Percentiles rank a stretch among this genome's conserved stretches.
Evolutionary conservation across 2,329 filamentous ascomycete species (phyloP).

Genomic region (Tolypocladium inflatum): DNA sequence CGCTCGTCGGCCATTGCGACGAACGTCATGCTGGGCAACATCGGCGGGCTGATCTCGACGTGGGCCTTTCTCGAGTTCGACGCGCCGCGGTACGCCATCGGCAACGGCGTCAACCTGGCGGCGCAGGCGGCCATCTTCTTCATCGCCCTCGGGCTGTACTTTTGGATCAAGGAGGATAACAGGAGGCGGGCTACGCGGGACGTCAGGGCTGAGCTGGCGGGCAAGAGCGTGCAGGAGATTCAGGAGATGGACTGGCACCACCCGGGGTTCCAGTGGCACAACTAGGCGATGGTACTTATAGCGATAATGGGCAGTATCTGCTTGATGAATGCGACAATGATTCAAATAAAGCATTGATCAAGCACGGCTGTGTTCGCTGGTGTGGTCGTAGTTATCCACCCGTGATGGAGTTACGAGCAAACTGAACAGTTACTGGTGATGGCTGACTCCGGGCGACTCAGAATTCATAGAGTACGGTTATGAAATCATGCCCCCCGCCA

Average conservation of each 20-base stretch:
- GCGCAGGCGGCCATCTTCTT: conserved; percentile 48
- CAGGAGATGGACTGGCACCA: conserved; percentile 59
- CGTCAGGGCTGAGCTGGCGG: conserved; percentile 46
- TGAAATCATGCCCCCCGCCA: too few relatives aligned
- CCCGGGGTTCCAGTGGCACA: conserved; percentile 53
- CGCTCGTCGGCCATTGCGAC: conserved; percentile 51
- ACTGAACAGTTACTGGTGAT: too few relatives aligned
- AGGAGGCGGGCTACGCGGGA: conserved; percentile 43
- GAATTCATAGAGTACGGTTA: too few relatives aligned
- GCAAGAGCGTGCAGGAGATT: conserved; percentile 42
- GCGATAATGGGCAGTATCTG: too few relatives aligned
- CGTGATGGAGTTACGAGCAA: too few relatives aligned
- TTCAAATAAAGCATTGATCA: too few relatives aligned
- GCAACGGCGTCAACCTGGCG: conserved; percentile 61
- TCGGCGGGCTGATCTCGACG: conserved; percentile 52
- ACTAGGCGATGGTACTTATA: not conserved
- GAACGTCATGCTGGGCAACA: conserved; percentile 35
- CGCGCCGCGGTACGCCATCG: conserved; percentile 55
- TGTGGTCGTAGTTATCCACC: too few relatives aligned
- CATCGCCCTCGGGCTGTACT: conserved; percentile 33
- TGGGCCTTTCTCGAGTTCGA: conserved; percentile 57
- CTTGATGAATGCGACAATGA: too few relatives aligned
- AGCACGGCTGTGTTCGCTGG: too few relatives aligned
- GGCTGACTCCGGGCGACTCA: too few relatives aligned
- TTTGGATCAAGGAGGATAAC: conserved; percentile 58